These are phyloP conservation scores for Hypoxylon sp. DNA, from an alignment of 2,329 filamentous ascomycete genomes.

Conservation along the genomic window DNA sequence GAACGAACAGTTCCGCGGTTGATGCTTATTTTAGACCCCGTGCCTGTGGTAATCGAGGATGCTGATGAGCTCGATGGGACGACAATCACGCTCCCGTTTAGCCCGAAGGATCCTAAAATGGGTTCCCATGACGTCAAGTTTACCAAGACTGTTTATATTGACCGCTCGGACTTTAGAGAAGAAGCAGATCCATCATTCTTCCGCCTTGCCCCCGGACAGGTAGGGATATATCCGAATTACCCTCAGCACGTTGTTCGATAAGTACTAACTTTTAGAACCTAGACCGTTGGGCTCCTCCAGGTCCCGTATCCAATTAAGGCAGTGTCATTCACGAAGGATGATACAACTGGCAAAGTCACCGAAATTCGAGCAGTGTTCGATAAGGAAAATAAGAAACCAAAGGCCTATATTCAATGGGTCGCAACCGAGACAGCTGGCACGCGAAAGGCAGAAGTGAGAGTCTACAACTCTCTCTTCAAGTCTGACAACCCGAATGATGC, in stretches of 20 bases:
- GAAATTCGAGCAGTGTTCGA: constrained; percentile 78
- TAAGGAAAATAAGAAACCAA: constrained; percentile 79
- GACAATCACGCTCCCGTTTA: constrained; percentile 79
- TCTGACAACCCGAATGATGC: constrained; percentile 84
- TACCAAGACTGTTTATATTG: constrained; percentile 87
- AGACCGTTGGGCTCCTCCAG: constrained; percentile 81
- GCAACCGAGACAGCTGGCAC: constrained; percentile 70
- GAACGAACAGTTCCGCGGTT: constrained; percentile 89
- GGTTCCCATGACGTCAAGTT: constrained; percentile 74
- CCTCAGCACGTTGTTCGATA: not conserved
- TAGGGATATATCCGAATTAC: constrained; percentile 11
- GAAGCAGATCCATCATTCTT: constrained; percentile 81
- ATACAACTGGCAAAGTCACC: constrained; percentile 72
- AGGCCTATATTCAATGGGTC: constrained; percentile 94
- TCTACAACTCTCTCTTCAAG: constrained; percentile 89
- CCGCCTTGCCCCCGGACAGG: constrained; percentile 75
- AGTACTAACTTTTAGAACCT: constrained; percentile 59
- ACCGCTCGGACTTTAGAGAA: constrained; percentile 83
- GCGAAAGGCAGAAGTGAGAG: constrained; percentile 79
- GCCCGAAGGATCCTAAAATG: constrained; percentile 81
- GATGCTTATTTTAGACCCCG: constrained; percentile 89
- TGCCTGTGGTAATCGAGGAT: constrained; percentile 86
- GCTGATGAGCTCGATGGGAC: constrained; percentile 73
- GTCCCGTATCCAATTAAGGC: constrained; percentile 79
- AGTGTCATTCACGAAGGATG: constrained; percentile 77